Percentiles rank a stretch among this genome's conserved stretches.
Evolutionary conservation across 192 early-diverging fungal species (phyloP).

Genomic region (Lunasporangiospora selenospora): DNA sequence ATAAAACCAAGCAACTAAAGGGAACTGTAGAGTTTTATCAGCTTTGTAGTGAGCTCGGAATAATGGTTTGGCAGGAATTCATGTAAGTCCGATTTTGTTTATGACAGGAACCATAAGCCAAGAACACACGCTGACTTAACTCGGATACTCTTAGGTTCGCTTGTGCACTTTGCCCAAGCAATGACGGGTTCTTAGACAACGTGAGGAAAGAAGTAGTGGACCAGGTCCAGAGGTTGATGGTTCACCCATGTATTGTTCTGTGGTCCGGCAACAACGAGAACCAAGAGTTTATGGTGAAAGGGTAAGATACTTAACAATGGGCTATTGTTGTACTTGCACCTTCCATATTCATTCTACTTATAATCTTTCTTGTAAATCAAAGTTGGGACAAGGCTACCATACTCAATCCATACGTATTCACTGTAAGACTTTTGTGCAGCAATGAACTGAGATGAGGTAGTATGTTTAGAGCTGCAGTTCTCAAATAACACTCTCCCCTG

Average conservation of each 20-base stretch:
- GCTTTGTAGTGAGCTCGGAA: conserved; percentile 57
- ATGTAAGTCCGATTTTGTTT: conserved; percentile 32
- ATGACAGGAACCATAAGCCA: not conserved
- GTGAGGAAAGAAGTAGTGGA: conserved; percentile 51
- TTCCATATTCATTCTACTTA: too few relatives aligned
- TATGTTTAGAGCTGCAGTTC: too few relatives aligned
- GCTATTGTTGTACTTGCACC: too few relatives aligned
- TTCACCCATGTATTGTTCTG: conserved; percentile 57
- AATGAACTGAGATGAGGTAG: too few relatives aligned
- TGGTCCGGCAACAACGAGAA: conserved; percentile 70
- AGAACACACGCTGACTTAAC: too few relatives aligned
- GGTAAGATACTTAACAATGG: conserved; percentile 54
- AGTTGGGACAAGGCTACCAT: conserved; percentile 26
- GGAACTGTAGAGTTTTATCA: conserved; percentile 54
- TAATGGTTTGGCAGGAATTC: conserved; percentile 72
- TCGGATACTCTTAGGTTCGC: conserved; percentile 50
- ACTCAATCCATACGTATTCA: conserved; percentile 27
- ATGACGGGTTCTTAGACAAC: conserved; percentile 48
- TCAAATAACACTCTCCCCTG: not conserved
- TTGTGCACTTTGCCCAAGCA: conserved; percentile 57
- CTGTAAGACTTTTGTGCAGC: too few relatives aligned
- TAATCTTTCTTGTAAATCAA: too few relatives aligned
- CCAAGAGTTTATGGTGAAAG: conserved; percentile 52
- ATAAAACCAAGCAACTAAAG: not conserved
- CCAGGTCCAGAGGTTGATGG: conserved; percentile 50